Evolutionary conservation across 495 filamentous ascomycete species (phyloP), one percentile per base, ranked within the genome.

Genomic region (Clavariopsis aquatica): DNA sequence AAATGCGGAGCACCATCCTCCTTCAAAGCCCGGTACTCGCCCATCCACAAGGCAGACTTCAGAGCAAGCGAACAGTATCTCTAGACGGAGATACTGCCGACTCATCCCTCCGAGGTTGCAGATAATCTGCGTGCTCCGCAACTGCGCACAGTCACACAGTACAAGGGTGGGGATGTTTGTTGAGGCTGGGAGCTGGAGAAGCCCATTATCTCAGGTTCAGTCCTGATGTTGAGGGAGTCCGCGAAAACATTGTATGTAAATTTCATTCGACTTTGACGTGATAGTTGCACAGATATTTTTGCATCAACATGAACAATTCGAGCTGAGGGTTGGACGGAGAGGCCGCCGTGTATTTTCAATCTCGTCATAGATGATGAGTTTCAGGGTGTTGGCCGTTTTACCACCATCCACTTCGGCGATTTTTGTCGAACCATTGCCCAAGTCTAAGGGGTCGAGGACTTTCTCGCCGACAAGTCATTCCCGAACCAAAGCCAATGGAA

Each of bases 21-120:
- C 36, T 12, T 19, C 10, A 54, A 43, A 43, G 52, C 36, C 26
- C 31, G 54, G 43, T 34, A 57, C 20, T 41, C n/a, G 20, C 54
- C 31, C 28, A 29, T 26, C 19, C 28, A 26, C 54, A 45, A 57
- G 54, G 54, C 54, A 57, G 54, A 57, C 26, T 57, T 24, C 54
- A 20, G 31, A 31, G 28, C 29, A 34, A 6, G 15, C 20, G 31
- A 41, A 20, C 22, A 43, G 10, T 29, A 8, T 31, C 9, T 20
- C 31, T 22, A 57, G 36, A 57, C 24, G 29, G 54, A 38, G 15
- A 12, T 1, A 22, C 31, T 34, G 20, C 45, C n/a, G 20, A 45
- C 4, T 43, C 31, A 12, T 34, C 38, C 38, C n/a, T n/a, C 13
- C 12, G n/a, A 8, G 38, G 6, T 43, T 17, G 38, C 38, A 17